Evolutionary conservation across 768 basidiomycete species (phyloP).

Genomic region (Boletus rubroflammeus): DNA sequence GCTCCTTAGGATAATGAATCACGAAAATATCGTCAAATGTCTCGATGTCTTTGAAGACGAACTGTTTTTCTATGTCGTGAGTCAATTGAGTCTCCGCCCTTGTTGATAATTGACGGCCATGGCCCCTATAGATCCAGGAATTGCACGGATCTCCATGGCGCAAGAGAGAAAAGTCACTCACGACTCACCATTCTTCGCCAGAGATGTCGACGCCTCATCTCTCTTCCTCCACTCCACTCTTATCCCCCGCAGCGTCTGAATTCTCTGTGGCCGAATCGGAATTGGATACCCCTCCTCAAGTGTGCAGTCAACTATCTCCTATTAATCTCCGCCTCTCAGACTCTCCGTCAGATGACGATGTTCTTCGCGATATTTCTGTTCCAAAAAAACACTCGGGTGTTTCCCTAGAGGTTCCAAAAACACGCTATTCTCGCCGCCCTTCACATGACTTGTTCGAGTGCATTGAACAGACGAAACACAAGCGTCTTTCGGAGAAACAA

Average conservation of each 20-base stretch:
- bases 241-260: slow-evolving; percentile 55
- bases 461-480: slow-evolving; percentile 82
- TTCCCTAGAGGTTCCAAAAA: slow-evolving; percentile 27
- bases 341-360: slow-evolving; percentile 10
- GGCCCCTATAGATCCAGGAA: slow-evolving; percentile 69
- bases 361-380: slow-evolving; percentile 1
- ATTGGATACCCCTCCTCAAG: slow-evolving; percentile 42
- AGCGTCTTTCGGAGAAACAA: slow-evolving; percentile 71
- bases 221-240: slow-evolving; percentile 45
- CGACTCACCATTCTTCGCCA: slow-evolving; percentile 24
- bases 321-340: slow-evolving; percentile 18
- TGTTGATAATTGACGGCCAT: background rate
- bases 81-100: slow-evolving; percentile 24
- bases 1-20: slow-evolving; percentile 67
- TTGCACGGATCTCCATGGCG: slow-evolving; percentile 91
- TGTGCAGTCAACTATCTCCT: slow-evolving; percentile 23
- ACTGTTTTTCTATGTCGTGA: slow-evolving; percentile 82
- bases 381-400: slow-evolving; percentile 10
- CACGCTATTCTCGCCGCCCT: slow-evolving; percentile 60
- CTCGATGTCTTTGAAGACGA: slow-evolving; percentile 82
- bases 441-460: slow-evolving; percentile 95
- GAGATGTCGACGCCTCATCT: slow-evolving; percentile 22
- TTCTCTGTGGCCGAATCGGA: slow-evolving; percentile 44
- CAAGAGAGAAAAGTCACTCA: slow-evolving; percentile 37
- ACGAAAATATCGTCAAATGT: slow-evolving; percentile 80